Base-by-base conservation (phyloP, 2,329 filamentous ascomycete species). In the Lasiodiplodia sp. region DNA sequence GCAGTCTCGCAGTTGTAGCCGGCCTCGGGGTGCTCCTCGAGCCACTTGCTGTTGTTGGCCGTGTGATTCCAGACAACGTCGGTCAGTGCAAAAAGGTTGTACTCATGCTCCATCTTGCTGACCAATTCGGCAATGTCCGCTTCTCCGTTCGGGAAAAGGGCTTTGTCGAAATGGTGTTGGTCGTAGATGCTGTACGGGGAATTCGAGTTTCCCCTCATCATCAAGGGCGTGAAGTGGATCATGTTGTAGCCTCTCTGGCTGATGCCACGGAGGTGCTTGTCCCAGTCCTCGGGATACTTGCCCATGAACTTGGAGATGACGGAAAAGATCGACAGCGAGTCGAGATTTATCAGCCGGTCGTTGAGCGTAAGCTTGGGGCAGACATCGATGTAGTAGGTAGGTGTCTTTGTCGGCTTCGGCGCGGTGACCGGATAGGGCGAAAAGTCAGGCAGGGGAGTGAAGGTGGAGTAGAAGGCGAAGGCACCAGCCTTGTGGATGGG, bases 31-130 rank as follows among this genome's bases (percentile, higher is more conserved):
- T 99, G 95, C 70, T 96, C 91, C 77, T 96, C 87, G 12, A 99
- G 87, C 96, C 96, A 99, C 74, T 91, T 88, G 80, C 92, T 96
- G 81, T 98, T 98, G 83, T 97, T 88, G 7, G 96, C 95, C 4
- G 96, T 99, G 82, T 99, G 96, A 77, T 99, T 99, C 85, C 96
- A 94, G 55, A 99, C 96, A 70, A 99, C 95, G 78, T 99, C 96
- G 0, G 95, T 97, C 82, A 99, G 82, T 70, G 92, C 93, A 68
- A 99, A 85, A 66, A 99, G 84, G 2, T 92, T 92, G 79, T 96
- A 90, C 65, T 97, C 90, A 64, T 90, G 86, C 80, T 97, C 92
- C 86, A 99, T 91, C 76, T 88, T 94, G 53, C 88, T 81, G 21
- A 97, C 88, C 84, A 99, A 85, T 57, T 88, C 86, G 69, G 90